Evolutionary conservation across 371 early-diverging fungal genomes (phyloP).

Genomic region (Mucor circinelloides): DNA sequence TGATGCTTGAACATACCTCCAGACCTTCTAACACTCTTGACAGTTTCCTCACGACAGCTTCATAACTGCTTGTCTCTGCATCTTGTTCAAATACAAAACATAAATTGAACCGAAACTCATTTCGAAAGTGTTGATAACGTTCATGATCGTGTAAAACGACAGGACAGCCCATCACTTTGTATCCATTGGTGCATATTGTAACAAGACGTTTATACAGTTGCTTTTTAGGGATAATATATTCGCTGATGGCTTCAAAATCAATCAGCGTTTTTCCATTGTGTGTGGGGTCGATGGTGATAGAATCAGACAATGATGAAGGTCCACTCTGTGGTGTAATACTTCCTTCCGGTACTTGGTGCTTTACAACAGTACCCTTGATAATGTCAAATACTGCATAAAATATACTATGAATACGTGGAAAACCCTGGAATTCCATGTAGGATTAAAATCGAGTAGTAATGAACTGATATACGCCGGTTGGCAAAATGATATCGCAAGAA

Average conservation of each 20-base stretch:
- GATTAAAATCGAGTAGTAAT: neutral
- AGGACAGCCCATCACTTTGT: constrained; percentile 81
- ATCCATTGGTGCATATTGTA: constrained; percentile 70
- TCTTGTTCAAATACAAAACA: constrained; percentile 88
- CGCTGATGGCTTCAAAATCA: constrained; percentile 87
- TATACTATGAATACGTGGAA: constrained; percentile 78
- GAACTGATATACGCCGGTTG: too few species aligned
- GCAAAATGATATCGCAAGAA: too few species aligned
- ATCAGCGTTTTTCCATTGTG: constrained; percentile 50
- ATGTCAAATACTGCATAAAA: constrained; percentile 88
- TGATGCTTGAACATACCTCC: constrained; percentile 53
- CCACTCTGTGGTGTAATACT: constrained; percentile 50
- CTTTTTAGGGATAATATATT: constrained; percentile 86
- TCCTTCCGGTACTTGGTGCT: constrained; percentile 84
- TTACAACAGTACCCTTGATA: constrained; percentile 82
- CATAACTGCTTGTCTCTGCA: constrained; percentile 75
- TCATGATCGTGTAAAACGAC: constrained; percentile 70
- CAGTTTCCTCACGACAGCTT: constrained; percentile 82
- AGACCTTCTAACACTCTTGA: constrained; percentile 74
- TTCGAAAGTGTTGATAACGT: constrained; percentile 68
- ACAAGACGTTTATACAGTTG: constrained; percentile 79
- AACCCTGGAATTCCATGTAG: constrained; percentile 62
- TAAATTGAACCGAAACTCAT: constrained; percentile 86
- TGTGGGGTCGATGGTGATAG: neutral
- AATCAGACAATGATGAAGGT: neutral